Evolutionary conservation across 176 grass and related monocot species (phyloP).

Genomic region (Carex pumila): DNA sequence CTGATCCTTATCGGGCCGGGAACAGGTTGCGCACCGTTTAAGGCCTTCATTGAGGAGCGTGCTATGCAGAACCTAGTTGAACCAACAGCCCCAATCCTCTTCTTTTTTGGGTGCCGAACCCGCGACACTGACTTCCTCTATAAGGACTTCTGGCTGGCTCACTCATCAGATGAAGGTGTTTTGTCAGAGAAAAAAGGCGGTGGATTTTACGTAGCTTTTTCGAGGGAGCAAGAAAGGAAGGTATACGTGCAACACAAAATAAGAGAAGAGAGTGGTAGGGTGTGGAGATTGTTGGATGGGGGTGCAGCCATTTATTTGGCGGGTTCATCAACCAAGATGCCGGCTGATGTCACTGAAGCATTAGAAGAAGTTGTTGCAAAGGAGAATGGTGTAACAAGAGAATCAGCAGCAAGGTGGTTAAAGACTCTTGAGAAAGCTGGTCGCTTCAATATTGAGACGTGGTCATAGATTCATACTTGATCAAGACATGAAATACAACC

Average conservation of each 20-base stretch:
- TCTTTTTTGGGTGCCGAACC: constrained; percentile 88
- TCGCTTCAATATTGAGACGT: constrained; percentile 67
- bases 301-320: constrained; percentile 69
- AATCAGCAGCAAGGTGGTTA: constrained; percentile 49
- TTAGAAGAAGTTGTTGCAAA: constrained; percentile 63
- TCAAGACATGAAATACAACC: neutral
- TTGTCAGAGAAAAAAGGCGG: constrained; percentile 57
- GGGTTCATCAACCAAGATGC: constrained; percentile 83
- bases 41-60: constrained; percentile 69
- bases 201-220: constrained; percentile 87
- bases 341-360: constrained; percentile 61
- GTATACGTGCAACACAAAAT: constrained; percentile 93
- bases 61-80: constrained; percentile 28
- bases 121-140: constrained; percentile 69
- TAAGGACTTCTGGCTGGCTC: constrained; percentile 70
- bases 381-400: constrained; percentile 37
- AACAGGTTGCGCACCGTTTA: constrained; percentile 88
- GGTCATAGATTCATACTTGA: constrained; percentile 31
- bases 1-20: constrained; percentile 87
- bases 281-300: constrained; percentile 54
- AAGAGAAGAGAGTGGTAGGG: constrained; percentile 61
- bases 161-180: constrained; percentile 55
- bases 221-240: constrained; percentile 78
- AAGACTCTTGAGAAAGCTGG: constrained; percentile 55
- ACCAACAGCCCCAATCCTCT: constrained; percentile 49